These are phyloP conservation scores for Fagus sylvatica DNA, from an alignment of 306 rosid species.

Conservation along the genomic window DNA sequence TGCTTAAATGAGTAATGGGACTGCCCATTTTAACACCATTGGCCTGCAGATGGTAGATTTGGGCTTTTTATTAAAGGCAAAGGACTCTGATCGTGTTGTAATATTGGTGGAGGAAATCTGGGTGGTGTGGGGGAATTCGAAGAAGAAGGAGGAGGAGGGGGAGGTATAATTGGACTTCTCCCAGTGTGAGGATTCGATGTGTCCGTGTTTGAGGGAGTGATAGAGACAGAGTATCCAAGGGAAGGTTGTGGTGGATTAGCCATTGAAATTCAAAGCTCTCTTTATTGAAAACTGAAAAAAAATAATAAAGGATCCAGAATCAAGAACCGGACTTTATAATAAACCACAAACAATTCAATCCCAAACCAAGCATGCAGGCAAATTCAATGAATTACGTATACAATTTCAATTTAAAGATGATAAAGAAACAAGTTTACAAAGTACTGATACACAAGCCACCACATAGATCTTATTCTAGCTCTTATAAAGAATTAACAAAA, in stretches of 20 bases:
- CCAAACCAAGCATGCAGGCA: background rate
- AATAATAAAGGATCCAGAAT: slow-evolving; percentile 32
- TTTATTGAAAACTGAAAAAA: slow-evolving; percentile 14
- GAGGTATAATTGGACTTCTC: slow-evolving; percentile 38
- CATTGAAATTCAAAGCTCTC: slow-evolving; percentile 43
- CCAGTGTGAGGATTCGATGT: slow-evolving; percentile 44
- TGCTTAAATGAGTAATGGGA: slow-evolving; percentile 80
- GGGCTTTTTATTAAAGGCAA: slow-evolving; percentile 50
- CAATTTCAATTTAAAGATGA: slow-evolving; percentile 18
- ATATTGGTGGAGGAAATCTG: slow-evolving; percentile 58
- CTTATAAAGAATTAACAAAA: slow-evolving; percentile 2
- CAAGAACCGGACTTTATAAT: slow-evolving; percentile 32
- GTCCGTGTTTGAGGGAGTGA: slow-evolving; percentile 46
- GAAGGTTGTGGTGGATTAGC: slow-evolving; percentile 68
- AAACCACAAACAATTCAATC: slow-evolving; percentile 28
- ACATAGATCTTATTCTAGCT: slow-evolving; percentile 31
- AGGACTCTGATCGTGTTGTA: slow-evolving; percentile 67
- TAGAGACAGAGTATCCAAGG: slow-evolving; percentile 45
- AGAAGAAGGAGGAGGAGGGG: slow-evolving; percentile 50
- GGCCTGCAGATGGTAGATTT: slow-evolving; percentile 49
- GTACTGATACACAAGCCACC: slow-evolving; percentile 20
- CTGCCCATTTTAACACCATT: slow-evolving; percentile 67
- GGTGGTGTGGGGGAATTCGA: slow-evolving; percentile 40
- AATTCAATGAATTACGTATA: background rate
- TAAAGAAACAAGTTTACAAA: slow-evolving; percentile 21